Evolutionary conservation across 2,329 filamentous ascomycete genomes (phyloP), one percentile per base, ranked within the genome.

Genomic region (Aspergillus puulaauensis): DNA sequence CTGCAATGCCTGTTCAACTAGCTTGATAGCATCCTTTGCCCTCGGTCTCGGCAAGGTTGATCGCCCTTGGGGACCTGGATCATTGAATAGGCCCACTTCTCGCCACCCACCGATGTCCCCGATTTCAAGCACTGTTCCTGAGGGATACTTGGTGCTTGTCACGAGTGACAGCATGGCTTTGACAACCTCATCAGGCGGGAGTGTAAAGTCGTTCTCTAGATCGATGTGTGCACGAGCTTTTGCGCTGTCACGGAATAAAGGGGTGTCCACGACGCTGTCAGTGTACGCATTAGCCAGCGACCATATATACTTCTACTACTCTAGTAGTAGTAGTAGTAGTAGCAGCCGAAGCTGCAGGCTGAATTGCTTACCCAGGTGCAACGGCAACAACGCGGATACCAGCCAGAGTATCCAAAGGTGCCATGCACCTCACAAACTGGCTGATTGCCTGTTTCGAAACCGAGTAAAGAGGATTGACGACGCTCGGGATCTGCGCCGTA

Each of bases 351-450:
- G n/a, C 4, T 27, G 7, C 6, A 27, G 24, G 7, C 7, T 27
- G 11, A 48, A 33, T 14, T 7, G 27, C 45, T 48, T 12, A 48
- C 45, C 45, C 45, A 27, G 45, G 45, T 11, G 45, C 45, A 48
- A 48, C 45, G 3, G 21, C 45, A 48, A 48, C 14, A 33, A 48
- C 45, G 3, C 45, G 45, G 27, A 48, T 48, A 3, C 45, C 45
- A 3, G 45, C 23, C 7, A 48, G 8, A 14, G 15, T 11, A 24
- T 48, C 45, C 45, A 48, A 48, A 11, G 45, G 45, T 15, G 15
- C 45, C 45, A 48, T 48, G 27, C 45, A 48, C 45, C 45, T 11
- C 45, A 48, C 45, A 31, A 48, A 48, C 45, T 48, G 45, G 21
- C 45, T 48, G n/a, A 48, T 17, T 14, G 45, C 45, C 45, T 48